phyloP scores from a whole-genome alignment of 495 filamentous ascomycete genomes.

The Cercophora samala region DNA sequence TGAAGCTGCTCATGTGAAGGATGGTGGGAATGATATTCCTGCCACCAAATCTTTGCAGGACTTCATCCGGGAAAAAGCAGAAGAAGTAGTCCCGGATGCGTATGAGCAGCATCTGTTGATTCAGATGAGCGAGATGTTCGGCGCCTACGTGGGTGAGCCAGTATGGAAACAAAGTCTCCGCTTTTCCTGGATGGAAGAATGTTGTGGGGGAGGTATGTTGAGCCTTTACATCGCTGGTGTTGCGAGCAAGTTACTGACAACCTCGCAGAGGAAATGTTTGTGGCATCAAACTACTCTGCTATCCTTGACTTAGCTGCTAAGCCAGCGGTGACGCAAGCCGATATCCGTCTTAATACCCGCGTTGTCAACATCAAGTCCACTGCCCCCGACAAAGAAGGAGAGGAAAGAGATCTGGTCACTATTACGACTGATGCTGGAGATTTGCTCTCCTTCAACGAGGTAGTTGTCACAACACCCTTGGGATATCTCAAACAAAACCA shows the following conservation, averaged over 20 bases:
- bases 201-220: too few species aligned
- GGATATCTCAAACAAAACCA: conserved; percentile 81
- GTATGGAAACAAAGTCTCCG: not conserved
- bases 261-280: too few species aligned
- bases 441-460: conserved; percentile 62
- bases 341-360: too few species aligned
- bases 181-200: not conserved
- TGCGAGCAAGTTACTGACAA: too few species aligned
- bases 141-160: not conserved
- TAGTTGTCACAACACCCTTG: conserved; percentile 80
- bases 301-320: too few species aligned
- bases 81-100: not conserved
- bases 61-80: conserved; percentile 34
- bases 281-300: too few species aligned
- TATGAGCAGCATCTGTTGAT: not conserved
- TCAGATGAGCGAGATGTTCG: not conserved
- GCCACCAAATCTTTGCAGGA: conserved; percentile 58
- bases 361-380: too few species aligned
- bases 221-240: too few species aligned
- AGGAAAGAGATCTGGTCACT: too few species aligned
- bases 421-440: too few species aligned
- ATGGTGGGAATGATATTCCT: conserved; percentile 49
- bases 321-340: too few species aligned
- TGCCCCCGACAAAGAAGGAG: too few species aligned
- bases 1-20: conserved; percentile 43